Evolutionary conservation across 345 rosid species (phyloP).

Genomic region (Boechera stricta): DNA sequence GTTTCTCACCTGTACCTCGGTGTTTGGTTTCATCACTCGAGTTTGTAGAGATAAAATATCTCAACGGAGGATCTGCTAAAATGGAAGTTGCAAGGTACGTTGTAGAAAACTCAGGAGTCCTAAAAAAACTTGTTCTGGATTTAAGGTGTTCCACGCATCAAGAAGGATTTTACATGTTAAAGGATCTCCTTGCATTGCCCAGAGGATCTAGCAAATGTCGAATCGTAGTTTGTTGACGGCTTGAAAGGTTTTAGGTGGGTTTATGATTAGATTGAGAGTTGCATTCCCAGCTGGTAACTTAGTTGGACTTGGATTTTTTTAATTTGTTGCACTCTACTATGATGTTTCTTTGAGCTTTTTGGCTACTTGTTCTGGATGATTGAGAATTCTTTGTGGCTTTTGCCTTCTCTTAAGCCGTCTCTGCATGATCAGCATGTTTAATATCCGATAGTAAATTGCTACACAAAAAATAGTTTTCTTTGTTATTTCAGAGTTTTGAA

Average conservation of each 20-base stretch:
- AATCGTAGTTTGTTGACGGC: background rate
- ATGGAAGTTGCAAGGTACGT: conserved; percentile 38
- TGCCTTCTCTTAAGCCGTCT: background rate
- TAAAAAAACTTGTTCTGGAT: conserved; percentile 25
- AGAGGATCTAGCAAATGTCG: conserved; percentile 22
- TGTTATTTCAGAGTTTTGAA: no score
- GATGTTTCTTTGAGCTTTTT: background rate
- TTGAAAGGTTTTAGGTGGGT: conserved; percentile 1
- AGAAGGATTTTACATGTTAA: background rate
- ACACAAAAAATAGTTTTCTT: no score
- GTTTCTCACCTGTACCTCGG: conserved; percentile 8
- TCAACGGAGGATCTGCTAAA: background rate
- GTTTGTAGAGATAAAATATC: conserved; percentile 21
- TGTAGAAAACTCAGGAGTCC: conserved; percentile 16
- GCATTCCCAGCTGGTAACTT: background rate
- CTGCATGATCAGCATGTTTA: no score
- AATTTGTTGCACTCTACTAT: background rate
- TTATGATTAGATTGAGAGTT: conserved; percentile 3
- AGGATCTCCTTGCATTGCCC: conserved; percentile 34
- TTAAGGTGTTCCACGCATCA: background rate
- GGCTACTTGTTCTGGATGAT: background rate
- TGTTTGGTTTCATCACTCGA: conserved; percentile 39
- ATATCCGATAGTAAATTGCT: no score
- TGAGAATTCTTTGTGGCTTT: background rate
- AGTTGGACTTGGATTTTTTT: background rate